Conservation (phyloP, 768 basidiomycete species). For the Lanmaoa rubissima region DNA sequence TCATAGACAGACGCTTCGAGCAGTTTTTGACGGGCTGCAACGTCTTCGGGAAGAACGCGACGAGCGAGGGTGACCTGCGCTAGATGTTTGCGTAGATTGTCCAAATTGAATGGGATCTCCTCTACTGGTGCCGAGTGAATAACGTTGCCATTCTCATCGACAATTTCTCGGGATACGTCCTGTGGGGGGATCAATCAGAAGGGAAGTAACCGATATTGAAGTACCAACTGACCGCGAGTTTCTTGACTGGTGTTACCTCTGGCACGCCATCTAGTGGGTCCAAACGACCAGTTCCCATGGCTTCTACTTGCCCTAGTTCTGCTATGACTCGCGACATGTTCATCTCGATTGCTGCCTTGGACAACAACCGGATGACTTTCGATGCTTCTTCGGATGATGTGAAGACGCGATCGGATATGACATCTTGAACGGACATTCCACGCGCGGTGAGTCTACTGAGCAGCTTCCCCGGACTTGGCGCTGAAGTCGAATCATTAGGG, state of each 20-base stretch:
- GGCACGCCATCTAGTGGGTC: constrained; percentile 55
- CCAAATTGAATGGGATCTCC: constrained; percentile 73
- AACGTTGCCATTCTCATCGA: constrained; percentile 19
- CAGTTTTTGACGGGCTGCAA: constrained; percentile 72
- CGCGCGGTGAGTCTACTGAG: constrained; percentile 47
- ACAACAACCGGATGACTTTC: constrained; percentile 53
- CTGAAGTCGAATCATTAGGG: constrained; percentile 14
- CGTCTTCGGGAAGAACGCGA: constrained; percentile 61
- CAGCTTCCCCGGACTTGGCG: constrained; percentile 29
- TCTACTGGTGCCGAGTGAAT: constrained; percentile 19
- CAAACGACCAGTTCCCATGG: constrained; percentile 37
- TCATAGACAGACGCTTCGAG: constrained; percentile 87
- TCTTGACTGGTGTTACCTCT: constrained; percentile 59
- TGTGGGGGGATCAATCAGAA: constrained; percentile 4
- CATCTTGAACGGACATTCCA: constrained; percentile 46
- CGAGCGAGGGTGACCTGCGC: constrained; percentile 60
- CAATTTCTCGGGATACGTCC: constrained; percentile 18
- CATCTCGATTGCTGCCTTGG: constrained; percentile 57
- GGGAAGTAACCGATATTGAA: neutral
- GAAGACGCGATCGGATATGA: constrained; percentile 60
- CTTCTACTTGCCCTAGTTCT: constrained; percentile 56
- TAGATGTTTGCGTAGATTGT: constrained; percentile 68
- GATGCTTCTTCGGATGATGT: constrained; percentile 54
- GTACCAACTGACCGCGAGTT: constrained; percentile 37
- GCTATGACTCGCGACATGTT: constrained; percentile 48